Percentiles rank a stretch among this genome's conserved stretches.
Conservation (phyloP, 2,329 filamentous ascomycete genomes). For the Trichoderma sp. region DNA sequence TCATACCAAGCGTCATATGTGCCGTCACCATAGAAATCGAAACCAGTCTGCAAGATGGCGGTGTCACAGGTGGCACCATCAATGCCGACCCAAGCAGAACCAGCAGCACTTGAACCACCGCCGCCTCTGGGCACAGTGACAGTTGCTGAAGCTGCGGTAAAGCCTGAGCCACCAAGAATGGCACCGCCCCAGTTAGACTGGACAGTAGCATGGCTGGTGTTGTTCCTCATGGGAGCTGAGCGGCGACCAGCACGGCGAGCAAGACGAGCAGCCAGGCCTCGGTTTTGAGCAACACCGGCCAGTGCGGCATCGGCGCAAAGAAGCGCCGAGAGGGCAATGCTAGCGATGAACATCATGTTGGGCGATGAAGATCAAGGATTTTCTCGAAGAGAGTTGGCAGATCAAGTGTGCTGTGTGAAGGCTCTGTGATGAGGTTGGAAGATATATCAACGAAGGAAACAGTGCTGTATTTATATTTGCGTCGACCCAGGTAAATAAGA, state of each 20-base stretch:
- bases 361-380: not conserved
- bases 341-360: conserved; percentile 5
- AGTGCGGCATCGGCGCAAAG: conserved; percentile 7
- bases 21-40: conserved; percentile 14
- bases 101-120: conserved; percentile 5
- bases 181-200: conserved; percentile 16
- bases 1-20: conserved; percentile 15
- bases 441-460: not conserved
- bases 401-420: not conserved
- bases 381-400: not conserved
- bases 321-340: not conserved
- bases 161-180: not conserved
- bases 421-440: not conserved
- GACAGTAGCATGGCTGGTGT: conserved; percentile 1
- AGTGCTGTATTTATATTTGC: not conserved
- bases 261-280: conserved; percentile 4
- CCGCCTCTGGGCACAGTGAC: conserved; percentile 6
- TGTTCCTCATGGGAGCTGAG: not conserved
- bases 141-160: conserved; percentile 1
- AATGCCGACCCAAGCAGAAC: conserved; percentile 13
- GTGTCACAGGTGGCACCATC: not conserved
- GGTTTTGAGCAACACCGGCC: not conserved
- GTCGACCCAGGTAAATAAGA: not conserved
- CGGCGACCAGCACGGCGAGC: conserved; percentile 10
- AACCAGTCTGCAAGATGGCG: conserved; percentile 7